These are phyloP conservation scores for Tolypocladium nubicola DNA, from an alignment of 2,329 filamentous ascomycete species.

Conservation along the genomic window DNA sequence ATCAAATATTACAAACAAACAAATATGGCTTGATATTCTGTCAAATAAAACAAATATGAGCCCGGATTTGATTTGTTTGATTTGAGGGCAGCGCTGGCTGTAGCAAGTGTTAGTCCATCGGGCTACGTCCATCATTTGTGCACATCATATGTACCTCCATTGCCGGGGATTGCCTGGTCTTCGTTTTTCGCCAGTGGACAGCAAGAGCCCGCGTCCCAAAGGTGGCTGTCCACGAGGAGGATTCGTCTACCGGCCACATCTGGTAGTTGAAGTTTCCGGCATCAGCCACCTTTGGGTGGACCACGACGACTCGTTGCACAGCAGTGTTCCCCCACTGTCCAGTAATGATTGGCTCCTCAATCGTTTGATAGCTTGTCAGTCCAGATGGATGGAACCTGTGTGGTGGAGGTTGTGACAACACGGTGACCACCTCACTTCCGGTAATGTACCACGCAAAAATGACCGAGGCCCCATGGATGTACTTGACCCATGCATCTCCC, in stretches of 20 bases:
- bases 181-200: background rate
- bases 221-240: background rate
- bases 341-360: background rate
- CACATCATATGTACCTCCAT: background rate
- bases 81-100: no score
- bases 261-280: background rate
- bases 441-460: background rate
- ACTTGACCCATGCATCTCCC: background rate
- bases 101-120: background rate
- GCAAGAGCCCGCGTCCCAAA: background rate
- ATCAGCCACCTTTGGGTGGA: background rate
- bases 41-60: no score
- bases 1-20: no score
- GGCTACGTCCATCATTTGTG: background rate
- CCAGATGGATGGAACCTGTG: background rate
- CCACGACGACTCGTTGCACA: background rate
- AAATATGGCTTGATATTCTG: no score
- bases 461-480: background rate
- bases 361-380: background rate
- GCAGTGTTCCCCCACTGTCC: background rate
- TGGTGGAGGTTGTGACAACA: background rate
- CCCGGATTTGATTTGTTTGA: no score
- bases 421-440: background rate
- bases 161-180: background rate
- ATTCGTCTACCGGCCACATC: background rate